Evolutionary conservation across 2,329 filamentous ascomycete genomes (phyloP), one percentile per base, ranked within the genome.

Genomic region (Penicillium hordei): DNA sequence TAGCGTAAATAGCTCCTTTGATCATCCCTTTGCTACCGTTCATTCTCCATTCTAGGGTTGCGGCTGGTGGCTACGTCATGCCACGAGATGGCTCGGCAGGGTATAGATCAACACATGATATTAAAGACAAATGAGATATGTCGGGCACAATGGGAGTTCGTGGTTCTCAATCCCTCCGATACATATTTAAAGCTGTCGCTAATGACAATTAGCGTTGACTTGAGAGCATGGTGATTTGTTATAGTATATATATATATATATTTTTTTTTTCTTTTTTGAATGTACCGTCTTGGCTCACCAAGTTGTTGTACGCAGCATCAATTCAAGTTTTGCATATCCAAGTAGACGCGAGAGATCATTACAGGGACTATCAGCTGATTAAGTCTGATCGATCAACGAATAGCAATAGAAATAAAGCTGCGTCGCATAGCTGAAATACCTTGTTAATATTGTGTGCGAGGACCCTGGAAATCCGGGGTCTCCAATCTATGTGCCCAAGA

Each of bases 91-190:
- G n/a, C 48, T 33, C 13, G 12, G 23, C 10, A 19, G 33, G 36
- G 49, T 52, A 52, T 45, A 45, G 55, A 57, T 53, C 55, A 57
- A 21, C 55, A 40, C 5, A 8, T 3, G 4, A 33, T 38, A n/a
- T 39, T 3, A 15, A 48, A 13, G 13, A 19, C 12, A 23, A 19
- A 39, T 40, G 13, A 29, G 9, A 19, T 29, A 12, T 45, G 12
- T 27, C 17, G 38, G 36, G 38, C 4, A 21, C 3, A 9, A 23
- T 43, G 12, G 5, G 17, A 39, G 8, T 25, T 34, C 13, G 6
- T 44, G 15, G 9, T n/a, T 33, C 13, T 33, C 5, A 17, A 40
- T 12, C 0, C 13, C 27, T 42, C 17, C n/a, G 12, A 1, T 21
- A 2, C 3, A 31, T 40, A 40, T 23, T 40, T 34, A 8, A 40